Conservation (phyloP, 768 basidiomycete genomes). For the Kockovaella imperatae region DNA sequence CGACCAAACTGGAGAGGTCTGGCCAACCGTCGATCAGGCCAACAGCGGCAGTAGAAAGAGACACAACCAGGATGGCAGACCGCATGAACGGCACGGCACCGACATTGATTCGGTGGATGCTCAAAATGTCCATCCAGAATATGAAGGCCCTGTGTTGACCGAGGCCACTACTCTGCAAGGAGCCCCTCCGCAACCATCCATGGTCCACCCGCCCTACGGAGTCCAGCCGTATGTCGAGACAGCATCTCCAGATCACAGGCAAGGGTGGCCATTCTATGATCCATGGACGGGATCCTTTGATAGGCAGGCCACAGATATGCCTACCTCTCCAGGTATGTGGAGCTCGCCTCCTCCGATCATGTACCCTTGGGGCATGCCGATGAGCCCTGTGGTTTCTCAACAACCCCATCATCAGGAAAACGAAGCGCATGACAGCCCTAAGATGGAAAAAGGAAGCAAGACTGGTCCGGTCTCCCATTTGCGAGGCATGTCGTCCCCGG, state of each 20-base stretch:
- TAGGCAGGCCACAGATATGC: background rate
- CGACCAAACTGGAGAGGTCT: background rate
- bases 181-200: background rate
- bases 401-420: too few relatives aligned
- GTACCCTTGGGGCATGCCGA: slow-evolving; percentile 41
- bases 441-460: too few relatives aligned
- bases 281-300: too few relatives aligned
- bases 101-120: too few relatives aligned
- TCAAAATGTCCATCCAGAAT: background rate
- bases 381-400: slow-evolving; percentile 19
- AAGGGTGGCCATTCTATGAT: too few relatives aligned
- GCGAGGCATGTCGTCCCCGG: too few relatives aligned
- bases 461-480: background rate
- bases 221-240: background rate
- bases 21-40: too few relatives aligned
- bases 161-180: background rate
- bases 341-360: slow-evolving; percentile 7
- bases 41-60: too few relatives aligned
- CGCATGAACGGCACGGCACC: background rate
- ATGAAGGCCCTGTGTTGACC: too few relatives aligned
- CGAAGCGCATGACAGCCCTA: too few relatives aligned
- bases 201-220: background rate
- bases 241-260: background rate
- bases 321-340: slow-evolving; percentile 1
- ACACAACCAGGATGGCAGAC: too few relatives aligned